phyloP scores from a whole-genome alignment of 768 basidiomycete genomes.

The Calvatia gigantea region DNA sequence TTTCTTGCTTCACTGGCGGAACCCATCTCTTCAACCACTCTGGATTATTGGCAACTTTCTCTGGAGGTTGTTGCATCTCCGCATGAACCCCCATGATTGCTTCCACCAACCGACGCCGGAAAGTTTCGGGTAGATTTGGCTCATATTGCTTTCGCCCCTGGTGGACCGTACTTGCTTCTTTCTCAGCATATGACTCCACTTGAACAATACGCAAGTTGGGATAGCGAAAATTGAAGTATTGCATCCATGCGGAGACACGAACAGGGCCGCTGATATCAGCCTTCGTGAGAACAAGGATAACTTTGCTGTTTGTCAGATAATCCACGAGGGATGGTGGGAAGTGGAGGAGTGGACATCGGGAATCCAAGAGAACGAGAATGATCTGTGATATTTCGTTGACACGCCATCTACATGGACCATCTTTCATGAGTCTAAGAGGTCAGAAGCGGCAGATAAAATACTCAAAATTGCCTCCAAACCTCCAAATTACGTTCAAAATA shows the following conservation, averaged over 20 bases:
- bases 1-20: slow-evolving; percentile 54
- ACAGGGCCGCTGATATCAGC: slow-evolving; percentile 76
- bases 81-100: slow-evolving; percentile 65
- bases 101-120: slow-evolving; percentile 60
- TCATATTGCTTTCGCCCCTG: slow-evolving; percentile 50
- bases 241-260: slow-evolving; percentile 62
- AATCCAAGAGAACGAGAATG: slow-evolving; percentile 83
- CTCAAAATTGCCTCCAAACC: slow-evolving; percentile 92
- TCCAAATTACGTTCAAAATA: slow-evolving; percentile 90
- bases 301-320: slow-evolving; percentile 52
- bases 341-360: slow-evolving; percentile 85
- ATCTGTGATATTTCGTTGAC: slow-evolving; percentile 91
- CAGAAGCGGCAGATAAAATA: slow-evolving; percentile 15
- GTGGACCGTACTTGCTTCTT: slow-evolving; percentile 31
- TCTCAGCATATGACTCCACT: slow-evolving; percentile 74
- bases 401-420: slow-evolving; percentile 65
- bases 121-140: slow-evolving; percentile 65
- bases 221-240: slow-evolving; percentile 50
- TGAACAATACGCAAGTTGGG: slow-evolving; percentile 61
- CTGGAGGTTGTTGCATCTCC: slow-evolving; percentile 67
- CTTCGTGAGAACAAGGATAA: slow-evolving; percentile 84
- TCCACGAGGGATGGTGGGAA: slow-evolving; percentile 73
- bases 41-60: slow-evolving; percentile 44
- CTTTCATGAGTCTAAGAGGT: slow-evolving; percentile 12
- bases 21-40: slow-evolving; percentile 58